Evolutionary conservation across 768 basidiomycete genomes (phyloP), one percentile per base, ranked within the genome.

Genomic region (Russula virescens): DNA sequence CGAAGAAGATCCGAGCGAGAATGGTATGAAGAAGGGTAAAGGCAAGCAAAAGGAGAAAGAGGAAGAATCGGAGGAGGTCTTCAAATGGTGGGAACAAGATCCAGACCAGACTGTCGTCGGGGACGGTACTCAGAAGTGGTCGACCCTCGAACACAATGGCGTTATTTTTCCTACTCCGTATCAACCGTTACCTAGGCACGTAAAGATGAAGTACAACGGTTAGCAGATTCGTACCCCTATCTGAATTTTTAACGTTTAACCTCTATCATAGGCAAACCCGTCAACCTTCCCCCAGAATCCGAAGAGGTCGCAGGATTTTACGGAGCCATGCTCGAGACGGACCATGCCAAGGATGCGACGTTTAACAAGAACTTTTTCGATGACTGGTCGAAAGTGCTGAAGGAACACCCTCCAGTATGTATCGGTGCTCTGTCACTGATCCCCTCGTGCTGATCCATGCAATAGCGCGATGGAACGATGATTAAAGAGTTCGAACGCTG

Each of bases 221-320:
- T 72, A 60, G 82, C 73, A 46, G 57, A 52, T 31, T 61, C 60
- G 25, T 58, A 49, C 42, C 19, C 18, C 50, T 42, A 63, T 42
- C 62, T 65, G 38, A 50, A 46, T 68, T 31, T n/a, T 51, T 19
- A 18, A 45, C 64, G 2, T 62, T 23, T 21, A 38, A 23, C 11
- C 19, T 38, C 43, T 34, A 35, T 68, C 43, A 68, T 46, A 97
- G 96, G 93, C 66, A 84, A 88, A 74, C 72, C 79, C 13, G 81
- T 98, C 31, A 80, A 87, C 69, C 84, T 99, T 38, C 85, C 93
- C 23, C 84, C 82, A 14, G 92, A 88, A 64, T 80, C 95, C 8
- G 97, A 99, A 75, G 97, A 99, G 74, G 96, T 98, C 50, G 96
- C 97, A 31, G 89, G 90, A 9, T 99, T 99, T 75, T 99, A 95